Base-by-base conservation (phyloP, 139 green algal genomes). In the Chlamydomonas sphaeroides region DNA sequence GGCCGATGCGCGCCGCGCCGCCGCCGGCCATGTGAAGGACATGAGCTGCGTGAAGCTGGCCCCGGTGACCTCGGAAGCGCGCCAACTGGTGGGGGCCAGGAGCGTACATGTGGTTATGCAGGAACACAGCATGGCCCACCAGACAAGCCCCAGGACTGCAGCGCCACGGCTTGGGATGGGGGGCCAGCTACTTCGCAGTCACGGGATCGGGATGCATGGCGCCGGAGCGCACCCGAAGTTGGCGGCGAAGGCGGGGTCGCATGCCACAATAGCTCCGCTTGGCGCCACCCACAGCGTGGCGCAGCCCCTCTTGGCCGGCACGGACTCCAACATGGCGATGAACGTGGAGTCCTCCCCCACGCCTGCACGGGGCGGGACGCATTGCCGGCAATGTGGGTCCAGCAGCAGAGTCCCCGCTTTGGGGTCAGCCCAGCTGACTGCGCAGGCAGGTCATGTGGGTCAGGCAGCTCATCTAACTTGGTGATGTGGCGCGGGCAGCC, bases 271-370 rank as follows among this genome's bases (percentile, higher is more conserved):
- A 62, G 32, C 72, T 6, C 75, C 75, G 33, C 72, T 82, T 21
- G 56, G 75, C 7, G 62, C 33, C 61, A 82, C 75, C 75, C 75
- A 82, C 26, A 82, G 7, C 20, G 26, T 65, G 21, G 57, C 65
- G 6, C 38, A 23, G 32, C 32, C 32, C 20, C 14, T 23, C 14
- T 11, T 5, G 5, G 62, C 32, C 11, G 75, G 28, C 32, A 72
- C 10, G 1, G 75, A 62, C 61, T 82, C 62, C 21, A 82, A 7
- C 3, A 82, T 42, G 26, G 62, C 75, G 5, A 82, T 49, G 42
- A 82, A 71, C 2, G 75, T 82, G n/a, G 61, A 65, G 41, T 82
- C 75, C 45, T 82, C 75, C 20, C 75, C 75, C 23, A 82, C 75
- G 17, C 75, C 75, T 82, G 75, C 38, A 57, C n/a, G n/a, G 35